phyloP scores from a whole-genome alignment of 1,139 yeast species.

The Zygoascus meyerae region DNA sequence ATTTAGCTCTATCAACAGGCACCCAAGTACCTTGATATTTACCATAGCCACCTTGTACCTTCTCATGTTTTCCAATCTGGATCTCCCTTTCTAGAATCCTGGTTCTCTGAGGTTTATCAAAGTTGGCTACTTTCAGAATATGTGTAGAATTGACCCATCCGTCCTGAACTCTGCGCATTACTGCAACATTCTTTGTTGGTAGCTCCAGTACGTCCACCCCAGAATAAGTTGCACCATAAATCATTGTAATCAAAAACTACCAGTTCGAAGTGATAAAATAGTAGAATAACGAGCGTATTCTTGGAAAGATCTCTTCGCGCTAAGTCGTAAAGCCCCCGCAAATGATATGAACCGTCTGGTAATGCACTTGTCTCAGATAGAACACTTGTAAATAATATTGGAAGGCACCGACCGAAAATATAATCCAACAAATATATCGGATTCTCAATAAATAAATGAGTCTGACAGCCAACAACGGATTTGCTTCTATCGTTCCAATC shows the following conservation, averaged over 20 bases:
- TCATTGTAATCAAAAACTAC: not conserved
- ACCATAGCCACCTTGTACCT: conserved; percentile 94
- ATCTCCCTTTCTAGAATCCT: conserved; percentile 82
- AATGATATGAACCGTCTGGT: no score
- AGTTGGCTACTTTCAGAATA: conserved; percentile 77
- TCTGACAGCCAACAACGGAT: no score
- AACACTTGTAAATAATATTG: no score
- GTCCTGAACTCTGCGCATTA: conserved; percentile 86
- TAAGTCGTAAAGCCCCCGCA: no score
- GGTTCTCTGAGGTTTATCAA: conserved; percentile 80
- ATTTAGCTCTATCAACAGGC: conserved; percentile 55
- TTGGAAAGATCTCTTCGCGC: not conserved
- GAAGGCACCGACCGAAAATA: no score
- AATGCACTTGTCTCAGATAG: no score
- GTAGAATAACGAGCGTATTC: no score
- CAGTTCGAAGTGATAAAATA: not conserved
- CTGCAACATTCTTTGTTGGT: conserved; percentile 72
- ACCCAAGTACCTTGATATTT: conserved; percentile 98
- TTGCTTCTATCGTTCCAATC: no score
- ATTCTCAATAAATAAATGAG: no score
- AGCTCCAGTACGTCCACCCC: conserved; percentile 80
- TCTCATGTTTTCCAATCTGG: conserved; percentile 80
- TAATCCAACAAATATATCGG: no score
- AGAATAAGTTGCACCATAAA: conserved; percentile 36
- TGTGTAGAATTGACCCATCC: conserved; percentile 99